A percentile compares a stretch with the other conserved stretches of the same genome.
phyloP scores from a whole-genome alignment of 139 green algal species.

The Chlamydomonas sp. region DNA sequence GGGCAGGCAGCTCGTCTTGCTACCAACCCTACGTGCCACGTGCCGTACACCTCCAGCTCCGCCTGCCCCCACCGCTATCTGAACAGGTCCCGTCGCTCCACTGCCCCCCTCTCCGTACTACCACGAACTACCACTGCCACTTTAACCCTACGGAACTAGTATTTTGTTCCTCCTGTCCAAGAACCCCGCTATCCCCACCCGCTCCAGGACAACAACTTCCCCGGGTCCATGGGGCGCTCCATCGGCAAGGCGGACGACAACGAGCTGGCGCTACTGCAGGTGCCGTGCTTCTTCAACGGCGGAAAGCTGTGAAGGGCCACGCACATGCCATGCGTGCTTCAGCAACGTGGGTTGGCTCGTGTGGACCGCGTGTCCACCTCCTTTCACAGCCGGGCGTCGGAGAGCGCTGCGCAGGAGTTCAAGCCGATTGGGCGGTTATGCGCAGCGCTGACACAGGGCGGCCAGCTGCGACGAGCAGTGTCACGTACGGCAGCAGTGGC shows the following conservation, averaged over 20 bases:
- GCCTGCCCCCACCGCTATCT: too few species aligned
- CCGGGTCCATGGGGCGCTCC: conserved; percentile 1
- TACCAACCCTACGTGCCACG: background rate
- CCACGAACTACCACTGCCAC: background rate
- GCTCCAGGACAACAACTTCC: conserved; percentile 10
- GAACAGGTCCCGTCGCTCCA: background rate
- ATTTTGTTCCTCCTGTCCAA: background rate
- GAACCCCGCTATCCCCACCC: background rate
- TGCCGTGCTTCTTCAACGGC: conserved; percentile 34
- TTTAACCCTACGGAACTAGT: background rate
- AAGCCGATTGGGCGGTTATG: too few species aligned
- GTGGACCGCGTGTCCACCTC: too few species aligned
- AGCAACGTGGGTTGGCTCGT: too few species aligned
- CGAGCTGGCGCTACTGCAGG: conserved; percentile 6
- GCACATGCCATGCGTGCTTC: too few species aligned
- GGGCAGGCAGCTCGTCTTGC: background rate
- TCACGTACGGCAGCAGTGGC: too few species aligned
- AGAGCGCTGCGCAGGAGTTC: too few species aligned
- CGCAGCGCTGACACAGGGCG: too few species aligned
- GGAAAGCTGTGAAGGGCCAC: background rate
- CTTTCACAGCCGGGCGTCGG: too few species aligned
- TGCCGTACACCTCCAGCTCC: background rate
- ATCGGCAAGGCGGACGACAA: conserved; percentile 16
- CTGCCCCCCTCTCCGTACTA: background rate
- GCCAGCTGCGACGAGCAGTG: too few species aligned